Evolutionary conservation across 2,329 filamentous ascomycete genomes (phyloP).

Genomic region (Tolypocladium tundrense): DNA sequence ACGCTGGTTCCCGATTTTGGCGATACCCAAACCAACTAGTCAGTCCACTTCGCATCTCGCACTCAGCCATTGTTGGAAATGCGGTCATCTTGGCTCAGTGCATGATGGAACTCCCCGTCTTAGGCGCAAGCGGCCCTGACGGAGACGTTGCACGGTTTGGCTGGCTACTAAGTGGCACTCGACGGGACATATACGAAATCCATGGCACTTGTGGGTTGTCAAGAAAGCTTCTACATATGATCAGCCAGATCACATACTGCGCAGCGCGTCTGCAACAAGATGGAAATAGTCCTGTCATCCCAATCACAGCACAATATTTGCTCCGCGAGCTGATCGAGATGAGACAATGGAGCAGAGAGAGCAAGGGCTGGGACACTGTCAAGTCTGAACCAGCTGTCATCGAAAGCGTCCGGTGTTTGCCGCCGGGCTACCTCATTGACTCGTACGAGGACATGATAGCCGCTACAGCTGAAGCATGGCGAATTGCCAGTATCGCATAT

Average conservation of each 20-base stretch:
- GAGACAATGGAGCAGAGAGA: conserved; percentile 25
- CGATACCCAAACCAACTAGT: conserved; percentile 20
- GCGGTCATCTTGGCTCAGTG: conserved; percentile 28
- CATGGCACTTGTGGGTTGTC: conserved; percentile 32
- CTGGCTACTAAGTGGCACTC: conserved; percentile 27
- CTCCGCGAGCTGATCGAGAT: conserved; percentile 17
- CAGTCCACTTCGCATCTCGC: conserved; percentile 22
- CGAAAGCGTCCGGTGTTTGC: conserved; percentile 16
- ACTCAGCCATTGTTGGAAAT: conserved; percentile 29
- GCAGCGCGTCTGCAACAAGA: conserved; percentile 23
- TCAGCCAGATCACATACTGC: conserved; percentile 27
- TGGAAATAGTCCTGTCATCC: conserved; percentile 18
- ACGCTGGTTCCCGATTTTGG: conserved; percentile 27
- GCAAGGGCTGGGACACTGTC: conserved; percentile 10
- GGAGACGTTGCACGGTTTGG: conserved; percentile 21
- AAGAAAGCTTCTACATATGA: conserved; percentile 24
- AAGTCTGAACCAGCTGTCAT: conserved; percentile 10
- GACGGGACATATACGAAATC: conserved; percentile 24
- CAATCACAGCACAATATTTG: conserved; percentile 18
- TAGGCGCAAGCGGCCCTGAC: conserved; percentile 15
- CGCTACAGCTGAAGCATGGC: conserved; percentile 30
- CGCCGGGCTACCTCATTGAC: conserved; percentile 14
- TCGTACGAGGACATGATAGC: conserved; percentile 24
- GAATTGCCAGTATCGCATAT: conserved; percentile 27
- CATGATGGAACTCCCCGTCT: conserved; percentile 21